Base-by-base conservation (phyloP, 306 rosid genomes). In the Trifolium subterraneum region DNA sequence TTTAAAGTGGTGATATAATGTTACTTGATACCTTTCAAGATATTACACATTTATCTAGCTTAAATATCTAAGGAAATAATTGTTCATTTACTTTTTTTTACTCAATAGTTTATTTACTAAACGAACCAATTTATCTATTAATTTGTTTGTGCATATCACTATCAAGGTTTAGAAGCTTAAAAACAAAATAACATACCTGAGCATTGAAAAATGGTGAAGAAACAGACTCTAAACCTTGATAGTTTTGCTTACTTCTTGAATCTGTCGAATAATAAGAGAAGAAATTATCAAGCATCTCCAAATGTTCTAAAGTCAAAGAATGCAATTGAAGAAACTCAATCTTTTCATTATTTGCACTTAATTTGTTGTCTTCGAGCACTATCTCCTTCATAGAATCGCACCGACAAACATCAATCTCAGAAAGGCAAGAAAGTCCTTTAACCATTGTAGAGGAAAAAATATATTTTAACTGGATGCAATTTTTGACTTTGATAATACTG, bases 271-370 rank as follows among this genome's bases (percentile, higher is more conserved):
- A 11, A 16, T 5, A 10, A 42, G 38, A 12, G 38, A 42, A 22
- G 55, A 66, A 66, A 66, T 13, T 42, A 22, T 66, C 13, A 22
- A 66, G 38, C 7, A 14, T 23, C 55, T 22, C 13, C 4, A 66
- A 22, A 66, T 66, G 55, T 41, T 66, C 55, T 23, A 66, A 23
- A 42, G 39, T 66, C 55, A 66, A 22, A 66, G 56, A 66, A 42
- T 23, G 38, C 22, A 66, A 42, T 7, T 5, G 15, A 42, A 42
- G 22, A 13, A 66, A 42, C 56, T 66, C 56, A 66, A 42, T 12
- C 7, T 7, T 23, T 22, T 44, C 38, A 42, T 9, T 10, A 54
- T 12, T n/a, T 39, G 27, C 35, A 39, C 70, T 64, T 12, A 18
- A 41, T 6, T 11, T 20, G 35, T 19, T 20, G 18, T 20, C 54